Base-by-base conservation (phyloP, 257 asterid genomes). In the Dorcoceras hygrometricum region DNA sequence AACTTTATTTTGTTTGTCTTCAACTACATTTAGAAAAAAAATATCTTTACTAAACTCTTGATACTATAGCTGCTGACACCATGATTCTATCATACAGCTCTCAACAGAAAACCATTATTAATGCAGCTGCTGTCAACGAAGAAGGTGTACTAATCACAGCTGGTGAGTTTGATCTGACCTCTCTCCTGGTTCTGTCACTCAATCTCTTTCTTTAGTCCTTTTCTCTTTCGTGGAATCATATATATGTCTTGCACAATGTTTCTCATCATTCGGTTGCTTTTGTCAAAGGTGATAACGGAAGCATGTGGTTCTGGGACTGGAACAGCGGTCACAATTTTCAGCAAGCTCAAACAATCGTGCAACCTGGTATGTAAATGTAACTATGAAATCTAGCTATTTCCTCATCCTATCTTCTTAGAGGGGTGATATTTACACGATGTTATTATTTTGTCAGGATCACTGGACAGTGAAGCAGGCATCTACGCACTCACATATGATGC, bases 251-350 rank as follows among this genome's bases (percentile, higher is more conserved):
- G 53, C 20, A 28, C 25, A 63, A 19, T 58, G 10, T 48, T 20
- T 36, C 62, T 60, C 4, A 19, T 36, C 19, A 23, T 77, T 68
- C 31, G 9, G 10, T 69, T 67, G 73, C 1, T 66, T 66, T 36
- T 46, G 23, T 46, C 66, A 59, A 58, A 94, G 99, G 99, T 73
- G 97, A 94, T 62, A 94, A 94, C 55, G 99, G 99, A 76, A 94
- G 99, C 59, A 67, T 94, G 77, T 94, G 99, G 99, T 94, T 90
- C 83, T 94, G 99, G 99, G 97, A 94, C 73, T 94, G 99, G 99
- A 88, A 27, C 67, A 94, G 99, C 14, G 99, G 99, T 34, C 96
- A 94, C 77, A 94, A 90, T 84, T 94, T 88, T 79, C 99, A 94
- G 84, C 97, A 90, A 83, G 70, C 91, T 69, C 96, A 94, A 67